Conservation (phyloP, 208 protist genomes). For the Crithidia fasciculata region DNA sequence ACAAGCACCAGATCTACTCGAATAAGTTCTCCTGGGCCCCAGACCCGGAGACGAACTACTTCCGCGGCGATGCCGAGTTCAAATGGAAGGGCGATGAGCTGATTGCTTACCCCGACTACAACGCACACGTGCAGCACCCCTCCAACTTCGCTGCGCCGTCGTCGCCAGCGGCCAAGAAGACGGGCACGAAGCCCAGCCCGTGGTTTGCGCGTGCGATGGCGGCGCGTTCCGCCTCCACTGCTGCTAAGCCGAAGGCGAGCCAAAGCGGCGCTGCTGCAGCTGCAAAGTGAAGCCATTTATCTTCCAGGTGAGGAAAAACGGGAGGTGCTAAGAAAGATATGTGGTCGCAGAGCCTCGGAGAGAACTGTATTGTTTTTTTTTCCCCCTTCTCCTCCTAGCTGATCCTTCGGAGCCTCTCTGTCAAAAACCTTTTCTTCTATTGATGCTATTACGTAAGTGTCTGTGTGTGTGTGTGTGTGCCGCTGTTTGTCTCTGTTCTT, state of each 20-base stretch:
- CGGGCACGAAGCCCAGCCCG: constrained; percentile 9
- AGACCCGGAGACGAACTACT: constrained; percentile 71
- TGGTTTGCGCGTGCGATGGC: constrained; percentile 17
- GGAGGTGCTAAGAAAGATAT: too few species aligned
- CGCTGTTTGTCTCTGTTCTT: background rate
- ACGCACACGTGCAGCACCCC: constrained; percentile 50
- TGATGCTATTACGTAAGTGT: too few species aligned
- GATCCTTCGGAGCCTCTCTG: too few species aligned
- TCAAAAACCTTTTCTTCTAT: too few species aligned
- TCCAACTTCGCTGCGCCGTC: constrained; percentile 30
- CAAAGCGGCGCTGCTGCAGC: constrained; percentile 16
- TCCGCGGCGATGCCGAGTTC: constrained; percentile 80
- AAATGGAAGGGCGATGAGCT: constrained; percentile 86
- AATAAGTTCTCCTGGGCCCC: constrained; percentile 87
- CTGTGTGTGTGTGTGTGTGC: too few species aligned
- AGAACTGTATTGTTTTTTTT: background rate
- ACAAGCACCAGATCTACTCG: constrained; percentile 74
- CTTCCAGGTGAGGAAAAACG: too few species aligned
- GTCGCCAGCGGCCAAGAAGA: background rate
- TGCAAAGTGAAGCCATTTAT: background rate
- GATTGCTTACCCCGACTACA: constrained; percentile 75
- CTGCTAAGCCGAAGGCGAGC: background rate
- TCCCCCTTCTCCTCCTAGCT: background rate
- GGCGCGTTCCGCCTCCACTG: background rate
- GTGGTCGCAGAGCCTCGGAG: background rate